Evolutionary conservation across 129 eudicot species (phyloP).

Genomic region (Chrysanthemum makinoi): DNA sequence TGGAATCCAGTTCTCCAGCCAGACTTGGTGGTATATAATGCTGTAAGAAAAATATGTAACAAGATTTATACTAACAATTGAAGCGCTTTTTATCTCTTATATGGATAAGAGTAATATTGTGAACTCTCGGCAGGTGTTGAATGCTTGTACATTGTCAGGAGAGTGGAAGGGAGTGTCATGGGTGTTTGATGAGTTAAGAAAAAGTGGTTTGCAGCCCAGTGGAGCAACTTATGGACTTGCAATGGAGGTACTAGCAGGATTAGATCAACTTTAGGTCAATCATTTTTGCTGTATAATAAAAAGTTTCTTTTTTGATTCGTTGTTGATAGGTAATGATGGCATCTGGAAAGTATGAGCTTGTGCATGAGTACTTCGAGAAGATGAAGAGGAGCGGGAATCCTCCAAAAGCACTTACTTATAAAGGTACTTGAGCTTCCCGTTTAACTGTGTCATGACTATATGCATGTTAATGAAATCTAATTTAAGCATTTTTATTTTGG

Average conservation of each 20-base stretch:
- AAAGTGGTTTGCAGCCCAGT: constrained; percentile 61
- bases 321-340: constrained; percentile 48
- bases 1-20: constrained; percentile 91
- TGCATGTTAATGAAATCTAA: constrained; percentile 3
- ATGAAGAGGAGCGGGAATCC: constrained; percentile 83
- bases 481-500: constrained; percentile 2
- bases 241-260: constrained; percentile 72
- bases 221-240: constrained; percentile 96
- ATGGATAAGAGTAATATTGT: constrained; percentile 4
- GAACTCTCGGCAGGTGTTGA: constrained; percentile 54
- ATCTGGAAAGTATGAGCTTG: constrained; percentile 75
- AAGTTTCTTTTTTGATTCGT: no score
- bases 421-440: constrained; percentile 43
- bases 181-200: constrained; percentile 88
- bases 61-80: neutral
- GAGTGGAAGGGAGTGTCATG: constrained; percentile 98
- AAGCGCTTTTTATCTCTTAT: neutral
- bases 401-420: constrained; percentile 86
- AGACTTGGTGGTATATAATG: constrained; percentile 74
- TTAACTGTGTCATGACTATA: constrained; percentile 6
- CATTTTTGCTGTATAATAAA: constrained; percentile 10
- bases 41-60: constrained; percentile 51
- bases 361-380: constrained; percentile 66
- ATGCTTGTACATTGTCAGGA: constrained; percentile 80
- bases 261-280: constrained; percentile 1